Evolutionary conservation across 2,329 filamentous ascomycete genomes (phyloP).

Genomic region (Colletotrichum gloeosporioides): DNA sequence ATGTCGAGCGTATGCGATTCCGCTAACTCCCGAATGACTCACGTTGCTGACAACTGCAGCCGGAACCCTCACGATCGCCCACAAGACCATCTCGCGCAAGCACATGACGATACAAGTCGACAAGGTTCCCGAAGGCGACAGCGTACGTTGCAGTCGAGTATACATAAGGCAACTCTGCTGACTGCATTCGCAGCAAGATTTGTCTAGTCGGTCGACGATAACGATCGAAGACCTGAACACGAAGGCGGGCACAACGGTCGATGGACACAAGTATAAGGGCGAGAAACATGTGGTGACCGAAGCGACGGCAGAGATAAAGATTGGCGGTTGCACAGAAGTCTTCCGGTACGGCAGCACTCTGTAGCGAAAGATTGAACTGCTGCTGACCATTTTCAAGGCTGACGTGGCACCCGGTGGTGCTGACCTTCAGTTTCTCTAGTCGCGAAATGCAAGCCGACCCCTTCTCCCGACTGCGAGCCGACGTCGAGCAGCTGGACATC

Average conservation of each 20-base stretch:
- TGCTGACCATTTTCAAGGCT: constrained; percentile 54
- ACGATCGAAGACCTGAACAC: constrained; percentile 81
- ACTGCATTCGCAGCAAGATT: constrained; percentile 53
- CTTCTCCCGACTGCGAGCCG: constrained; percentile 64
- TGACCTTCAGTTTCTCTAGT: constrained; percentile 79
- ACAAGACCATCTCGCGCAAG: constrained; percentile 86
- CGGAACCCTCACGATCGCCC: constrained; percentile 71
- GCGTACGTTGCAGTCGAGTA: constrained; percentile 49
- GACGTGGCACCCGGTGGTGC: constrained; percentile 79
- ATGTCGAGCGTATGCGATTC: constrained; percentile 54
- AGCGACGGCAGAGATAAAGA: constrained; percentile 67
- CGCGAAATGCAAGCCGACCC: constrained; percentile 73
- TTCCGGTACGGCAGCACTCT: constrained; percentile 54
- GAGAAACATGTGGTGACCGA: constrained; percentile 57
- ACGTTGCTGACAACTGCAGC: constrained; percentile 45
- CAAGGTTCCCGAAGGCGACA: constrained; percentile 68
- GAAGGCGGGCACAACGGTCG: constrained; percentile 81
- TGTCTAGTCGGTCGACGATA: constrained; percentile 71
- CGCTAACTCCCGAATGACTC: not conserved
- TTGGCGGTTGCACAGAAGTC: constrained; percentile 72
- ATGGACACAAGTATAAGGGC: constrained; percentile 74
- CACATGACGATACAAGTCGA: constrained; percentile 82
- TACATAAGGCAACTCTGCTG: not conserved
- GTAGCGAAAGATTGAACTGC: not conserved
- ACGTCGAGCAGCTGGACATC: constrained; percentile 85